Evolutionary conservation across 2,329 filamentous ascomycete species (phyloP).

Genomic region (Myriosclerotinia scirpicola): DNA sequence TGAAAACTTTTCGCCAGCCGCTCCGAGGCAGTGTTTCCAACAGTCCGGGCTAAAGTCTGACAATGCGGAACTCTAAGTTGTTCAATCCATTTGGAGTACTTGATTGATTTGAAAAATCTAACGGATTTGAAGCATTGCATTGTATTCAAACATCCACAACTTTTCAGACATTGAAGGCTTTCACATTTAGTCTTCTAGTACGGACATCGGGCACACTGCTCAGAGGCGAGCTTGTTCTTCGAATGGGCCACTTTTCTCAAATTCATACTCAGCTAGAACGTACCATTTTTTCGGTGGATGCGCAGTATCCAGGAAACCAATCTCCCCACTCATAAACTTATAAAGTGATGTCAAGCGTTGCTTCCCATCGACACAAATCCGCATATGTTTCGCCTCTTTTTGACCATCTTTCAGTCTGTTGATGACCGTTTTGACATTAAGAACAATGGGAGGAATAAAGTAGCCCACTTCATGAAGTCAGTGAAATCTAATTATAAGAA

Average conservation of each 20-base stretch:
- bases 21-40: neutral
- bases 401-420: constrained; percentile 27
- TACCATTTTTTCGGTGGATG: constrained; percentile 46
- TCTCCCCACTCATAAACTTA: constrained; percentile 47
- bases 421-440: constrained; percentile 42
- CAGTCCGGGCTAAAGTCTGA: too few relatives aligned
- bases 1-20: neutral
- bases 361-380: constrained; percentile 50
- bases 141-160: too few relatives aligned
- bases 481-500: constrained; percentile 13
- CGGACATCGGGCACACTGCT: too few relatives aligned
- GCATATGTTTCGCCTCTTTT: constrained; percentile 29
- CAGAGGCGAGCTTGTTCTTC: neutral
- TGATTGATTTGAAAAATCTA: too few relatives aligned
- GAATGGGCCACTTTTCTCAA: neutral
- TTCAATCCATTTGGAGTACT: too few relatives aligned
- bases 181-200: too few relatives aligned
- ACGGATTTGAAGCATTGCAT: too few relatives aligned
- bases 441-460: constrained; percentile 50
- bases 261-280: constrained; percentile 11
- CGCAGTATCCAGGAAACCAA: constrained; percentile 46
- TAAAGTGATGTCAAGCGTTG: constrained; percentile 48
- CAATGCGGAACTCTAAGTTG: too few relatives aligned
- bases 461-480: constrained; percentile 36
- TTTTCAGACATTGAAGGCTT: too few relatives aligned